Evolutionary conservation across 2,329 filamentous ascomycete genomes (phyloP), one percentile per base, ranked within the genome.

Genomic region (Delphinella strobiligena): DNA sequence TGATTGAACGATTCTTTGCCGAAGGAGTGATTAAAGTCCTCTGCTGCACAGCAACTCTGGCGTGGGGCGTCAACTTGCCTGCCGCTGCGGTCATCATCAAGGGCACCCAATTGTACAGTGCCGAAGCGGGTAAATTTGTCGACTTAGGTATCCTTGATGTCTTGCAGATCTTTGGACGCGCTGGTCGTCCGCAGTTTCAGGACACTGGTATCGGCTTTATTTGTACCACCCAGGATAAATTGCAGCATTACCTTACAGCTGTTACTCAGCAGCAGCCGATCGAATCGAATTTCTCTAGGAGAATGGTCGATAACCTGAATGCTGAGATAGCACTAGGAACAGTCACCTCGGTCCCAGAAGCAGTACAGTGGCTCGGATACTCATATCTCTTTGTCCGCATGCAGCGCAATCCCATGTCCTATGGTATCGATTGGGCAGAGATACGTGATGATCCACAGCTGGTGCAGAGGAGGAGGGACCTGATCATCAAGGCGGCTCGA

Each of bases 201-300:
- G 91, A 96, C 54, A 91, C 82, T 27, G 91, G 91, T 68, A 94
- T 96, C 50, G 93, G 93, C 47, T 95, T 95, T 69, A 98, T 98
- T 48, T 93, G 87, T 53, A 98, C 93, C 0, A 93, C 86, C 0
- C 82, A 88, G n/a, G 88, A 95, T 59, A 94, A 88, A 56, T 68
- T 98, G 7, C 67, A 81, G 19, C 89, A 98, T 58, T 98, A 98
- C 56, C 68, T 96, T 34, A 81, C 81, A 31, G 88, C 91, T 2
- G 84, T 98, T 2, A 98, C 91, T 8, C 84, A 94, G 48, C 91
- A 98, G 56, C 81, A 93, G 48, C 91, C 93, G 0, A 98, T 98
- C 46, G 91, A 98, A 54, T 96, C 89, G n/a, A 82, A 80, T 43
- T 95, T 98, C 55, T 95, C 88, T 1, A 74, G 83, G 22, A 93